A percentile compares a stretch with the other conserved stretches of the same genome.
Conservation (phyloP, 331 rosid species). For the Quercus lobata region DNA sequence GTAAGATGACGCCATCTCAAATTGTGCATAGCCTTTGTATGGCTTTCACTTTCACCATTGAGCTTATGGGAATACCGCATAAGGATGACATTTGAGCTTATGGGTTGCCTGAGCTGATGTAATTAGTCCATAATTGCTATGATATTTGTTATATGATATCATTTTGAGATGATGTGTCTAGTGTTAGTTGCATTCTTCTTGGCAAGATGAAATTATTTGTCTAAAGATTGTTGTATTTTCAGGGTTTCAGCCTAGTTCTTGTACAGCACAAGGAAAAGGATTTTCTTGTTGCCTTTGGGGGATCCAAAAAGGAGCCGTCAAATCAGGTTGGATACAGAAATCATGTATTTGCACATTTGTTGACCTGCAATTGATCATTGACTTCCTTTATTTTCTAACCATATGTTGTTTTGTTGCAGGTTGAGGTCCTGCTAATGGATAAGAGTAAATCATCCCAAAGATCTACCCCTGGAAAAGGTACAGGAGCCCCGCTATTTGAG, state of each 20-base stretch:
- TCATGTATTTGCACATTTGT: background rate
- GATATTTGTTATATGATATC: background rate
- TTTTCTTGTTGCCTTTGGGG: constrained; percentile 96
- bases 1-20: background rate
- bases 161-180: background rate
- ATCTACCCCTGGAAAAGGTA: constrained; percentile 51
- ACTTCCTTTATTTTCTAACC: background rate
- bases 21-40: background rate
- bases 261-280: constrained; percentile 86
- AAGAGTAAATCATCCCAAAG: constrained; percentile 51
- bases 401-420: constrained; percentile 36
- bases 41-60: no score
- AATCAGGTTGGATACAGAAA: constrained; percentile 58
- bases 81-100: no score
- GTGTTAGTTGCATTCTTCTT: constrained; percentile 5
- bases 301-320: constrained; percentile 83
- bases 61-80: no score
- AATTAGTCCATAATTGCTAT: background rate
- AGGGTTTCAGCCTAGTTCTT: constrained; percentile 89
- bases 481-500: constrained; percentile 42
- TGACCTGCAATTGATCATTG: background rate
- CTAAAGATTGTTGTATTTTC: constrained; percentile 20
- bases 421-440: constrained; percentile 77
- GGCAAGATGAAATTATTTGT: constrained; percentile 6
- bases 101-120: no score